A percentile compares a stretch with the other conserved stretches of the same genome.
Conservation (phyloP, 1,284 basidiomycete genomes). For the Moesziomyces parantarcticus region DNA sequence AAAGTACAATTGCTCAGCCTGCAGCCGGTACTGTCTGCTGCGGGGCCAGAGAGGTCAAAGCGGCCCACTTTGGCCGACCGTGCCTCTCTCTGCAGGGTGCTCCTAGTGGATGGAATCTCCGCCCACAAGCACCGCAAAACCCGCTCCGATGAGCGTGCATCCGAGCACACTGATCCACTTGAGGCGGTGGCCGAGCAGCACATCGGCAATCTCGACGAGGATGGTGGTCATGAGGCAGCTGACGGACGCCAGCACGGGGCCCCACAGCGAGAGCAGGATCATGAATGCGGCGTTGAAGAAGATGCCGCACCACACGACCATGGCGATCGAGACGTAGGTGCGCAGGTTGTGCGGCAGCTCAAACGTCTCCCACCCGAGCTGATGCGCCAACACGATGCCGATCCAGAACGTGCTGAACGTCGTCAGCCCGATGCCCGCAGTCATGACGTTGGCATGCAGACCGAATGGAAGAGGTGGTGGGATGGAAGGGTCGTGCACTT, state of each 20-base stretch:
- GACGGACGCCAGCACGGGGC: slow-evolving; percentile 64
- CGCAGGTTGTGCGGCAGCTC: slow-evolving; percentile 54
- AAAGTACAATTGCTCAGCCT: not conserved
- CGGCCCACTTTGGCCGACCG: too few species aligned
- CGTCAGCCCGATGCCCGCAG: slow-evolving; percentile 61
- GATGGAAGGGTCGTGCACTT: slow-evolving; percentile 31
- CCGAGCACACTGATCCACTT: slow-evolving; percentile 58
- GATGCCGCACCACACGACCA: slow-evolving; percentile 58
- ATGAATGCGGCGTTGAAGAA: slow-evolving; percentile 66
- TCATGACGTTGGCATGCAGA: slow-evolving; percentile 65
- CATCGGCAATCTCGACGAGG: slow-evolving; percentile 57
- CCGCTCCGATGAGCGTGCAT: slow-evolving; percentile 57
- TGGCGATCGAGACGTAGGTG: slow-evolving; percentile 37
- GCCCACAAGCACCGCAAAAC: slow-evolving; percentile 56
- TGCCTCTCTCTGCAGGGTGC: not conserved
- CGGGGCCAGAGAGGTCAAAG: too few species aligned
- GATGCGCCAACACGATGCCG: slow-evolving; percentile 52
- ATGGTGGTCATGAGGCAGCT: slow-evolving; percentile 65
- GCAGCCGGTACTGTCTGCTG: too few species aligned
- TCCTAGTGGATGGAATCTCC: slow-evolving; percentile 33
- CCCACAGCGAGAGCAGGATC: slow-evolving; percentile 65
- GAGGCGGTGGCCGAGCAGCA: slow-evolving; percentile 55
- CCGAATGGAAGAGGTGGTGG: slow-evolving; percentile 66
- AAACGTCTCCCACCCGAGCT: slow-evolving; percentile 55
- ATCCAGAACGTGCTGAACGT: slow-evolving; percentile 61